Conservation (phyloP, 805 yeast genomes). For the Maudiozyma saulgeensis region DNA sequence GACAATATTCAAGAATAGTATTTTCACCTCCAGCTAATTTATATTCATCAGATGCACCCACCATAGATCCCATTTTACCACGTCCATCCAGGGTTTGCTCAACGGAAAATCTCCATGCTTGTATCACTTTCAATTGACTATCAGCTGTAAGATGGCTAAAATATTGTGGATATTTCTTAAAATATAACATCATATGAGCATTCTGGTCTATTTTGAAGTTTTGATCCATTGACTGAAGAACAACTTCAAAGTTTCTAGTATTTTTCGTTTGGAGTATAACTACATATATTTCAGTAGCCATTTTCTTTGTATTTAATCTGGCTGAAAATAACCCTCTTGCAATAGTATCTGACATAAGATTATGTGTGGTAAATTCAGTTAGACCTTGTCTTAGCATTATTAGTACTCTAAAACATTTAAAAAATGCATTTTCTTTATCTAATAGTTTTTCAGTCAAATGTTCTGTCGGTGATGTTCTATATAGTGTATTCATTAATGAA, state of each 20-base stretch:
- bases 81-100: constrained; percentile 68
- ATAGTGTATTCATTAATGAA: constrained; percentile 43
- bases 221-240: constrained; percentile 27
- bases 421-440: constrained; percentile 66
- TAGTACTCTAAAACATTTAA: constrained; percentile 62
- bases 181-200: constrained; percentile 18
- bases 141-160: constrained; percentile 13
- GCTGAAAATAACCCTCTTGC: constrained; percentile 69
- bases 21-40: constrained; percentile 37
- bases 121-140: constrained; percentile 35
- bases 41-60: constrained; percentile 83
- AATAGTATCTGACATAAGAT: constrained; percentile 46
- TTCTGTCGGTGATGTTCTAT: constrained; percentile 19
- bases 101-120: constrained; percentile 61
- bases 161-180: constrained; percentile 13
- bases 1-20: constrained; percentile 29
- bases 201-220: constrained; percentile 24
- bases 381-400: constrained; percentile 22
- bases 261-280: constrained; percentile 40
- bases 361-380: constrained; percentile 22
- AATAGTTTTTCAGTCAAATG: constrained; percentile 35
- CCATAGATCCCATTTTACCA: constrained; percentile 83
- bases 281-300: constrained; percentile 69
- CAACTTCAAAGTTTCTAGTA: constrained; percentile 39
- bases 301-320: constrained; percentile 61